Base-by-base conservation (phyloP, 768 basidiomycete genomes). In the Amanita thiersii region DNA sequence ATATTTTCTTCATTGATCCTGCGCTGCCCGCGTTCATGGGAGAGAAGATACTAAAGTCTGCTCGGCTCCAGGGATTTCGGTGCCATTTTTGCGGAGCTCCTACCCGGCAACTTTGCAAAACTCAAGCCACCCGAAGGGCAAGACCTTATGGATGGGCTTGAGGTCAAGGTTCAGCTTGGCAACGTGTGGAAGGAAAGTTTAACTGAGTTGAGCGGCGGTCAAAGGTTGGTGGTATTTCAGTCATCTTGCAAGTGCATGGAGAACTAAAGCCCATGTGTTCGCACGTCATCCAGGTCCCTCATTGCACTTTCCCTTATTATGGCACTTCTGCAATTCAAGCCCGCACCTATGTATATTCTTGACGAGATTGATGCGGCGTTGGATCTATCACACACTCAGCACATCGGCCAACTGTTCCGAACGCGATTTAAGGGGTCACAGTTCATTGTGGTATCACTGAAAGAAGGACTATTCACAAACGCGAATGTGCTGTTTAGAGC, bases 331-430 rank as follows among this genome's bases (percentile, higher is more conserved):
- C 92, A 97, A 58, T 97, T 97, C 74, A 97, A 97, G 56, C 93
- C 94, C 5, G 93, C 94, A 11, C 94, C 92, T 2, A 92, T 98
- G 90, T 98, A 98, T 61, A 99, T 99, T 56, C 76, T 99, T 6
- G 96, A 99, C 63, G 96, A 99, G 63, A 94, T 99, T 48, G 96
- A 98, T 60, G 93, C 96, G 0, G 94, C 94, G 5, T 75, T 98
- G 19, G 96, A 99, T 62, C 67, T 98, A 9, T 93, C 90, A 20
- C 91, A 94, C 52, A 94, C 90, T 1, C 92, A 98, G 54, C 90
- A 99, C 60, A 97, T 99, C 46, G 96, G 94, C 21, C 89, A 91
- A 50, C 77, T 98, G n/a, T 98, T 99, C 78, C 77, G 86, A 30
- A 94, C 85, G 36, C 79, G 96, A 12, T 99, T 99, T 75, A 93